Conservation (phyloP, 257 asterid species). For the Solanum piurae region DNA sequence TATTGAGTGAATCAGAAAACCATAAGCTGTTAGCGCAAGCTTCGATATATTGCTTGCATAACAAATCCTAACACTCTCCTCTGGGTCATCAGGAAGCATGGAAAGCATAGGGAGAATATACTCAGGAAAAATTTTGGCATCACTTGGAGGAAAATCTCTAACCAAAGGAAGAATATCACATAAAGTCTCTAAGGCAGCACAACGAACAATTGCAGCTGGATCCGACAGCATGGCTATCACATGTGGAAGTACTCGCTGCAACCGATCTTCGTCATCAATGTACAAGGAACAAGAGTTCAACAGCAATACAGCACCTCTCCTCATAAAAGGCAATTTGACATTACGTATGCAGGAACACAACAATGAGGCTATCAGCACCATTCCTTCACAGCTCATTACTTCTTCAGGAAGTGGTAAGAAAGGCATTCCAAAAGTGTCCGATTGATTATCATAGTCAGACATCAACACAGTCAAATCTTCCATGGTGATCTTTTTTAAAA, state of each 20-base stretch:
- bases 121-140: constrained; percentile 98
- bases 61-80: constrained; percentile 99
- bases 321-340: constrained; percentile 85
- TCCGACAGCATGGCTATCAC: constrained; percentile 91
- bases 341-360: constrained; percentile 95
- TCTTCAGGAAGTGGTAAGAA: constrained; percentile 80
- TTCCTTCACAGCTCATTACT: constrained; percentile 62
- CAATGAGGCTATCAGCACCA: constrained; percentile 95
- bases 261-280: constrained; percentile 87
- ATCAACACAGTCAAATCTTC: constrained; percentile 56
- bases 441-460: constrained; percentile 69
- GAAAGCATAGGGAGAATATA: constrained; percentile 87
- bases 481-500: constrained; percentile 64
- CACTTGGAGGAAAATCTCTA: constrained; percentile 98
- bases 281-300: constrained; percentile 89
- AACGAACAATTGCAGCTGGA: constrained; percentile 96
- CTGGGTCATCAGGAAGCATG: constrained; percentile 87
- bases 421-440: constrained; percentile 96
- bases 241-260: constrained; percentile 97
- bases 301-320: constrained; percentile 86
- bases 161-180: constrained; percentile 95
- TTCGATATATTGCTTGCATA: constrained; percentile 90
- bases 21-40: constrained; percentile 92
- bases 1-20: constrained; percentile 89
- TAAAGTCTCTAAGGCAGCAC: constrained; percentile 91